phyloP scores from a whole-genome alignment of 305 asterid genomes.

The Fraxinus dipetala region DNA sequence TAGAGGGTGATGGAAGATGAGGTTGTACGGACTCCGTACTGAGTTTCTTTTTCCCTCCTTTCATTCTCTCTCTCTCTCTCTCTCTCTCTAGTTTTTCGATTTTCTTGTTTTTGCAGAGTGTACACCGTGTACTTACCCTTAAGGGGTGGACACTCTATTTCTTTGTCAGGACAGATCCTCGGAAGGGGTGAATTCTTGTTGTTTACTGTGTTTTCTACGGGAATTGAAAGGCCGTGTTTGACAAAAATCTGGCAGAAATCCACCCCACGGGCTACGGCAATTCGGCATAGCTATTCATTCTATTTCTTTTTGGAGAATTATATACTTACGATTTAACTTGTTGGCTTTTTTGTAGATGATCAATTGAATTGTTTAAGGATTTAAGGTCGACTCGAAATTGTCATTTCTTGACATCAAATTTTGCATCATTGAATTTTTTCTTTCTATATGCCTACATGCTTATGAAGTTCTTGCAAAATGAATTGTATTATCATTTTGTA shows the following conservation, averaged over 20 bases:
- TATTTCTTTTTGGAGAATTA: neutral
- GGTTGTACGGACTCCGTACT: slow-evolving; percentile 32
- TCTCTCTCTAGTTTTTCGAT: neutral
- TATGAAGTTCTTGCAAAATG: neutral
- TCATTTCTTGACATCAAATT: neutral
- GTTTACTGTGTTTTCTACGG: neutral
- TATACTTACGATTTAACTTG: neutral
- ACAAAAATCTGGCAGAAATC: neutral
- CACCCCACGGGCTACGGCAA: neutral
- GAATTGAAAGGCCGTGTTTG: neutral
- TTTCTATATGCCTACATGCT: neutral
- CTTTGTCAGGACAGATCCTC: neutral
- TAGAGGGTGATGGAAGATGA: slow-evolving; percentile 25
- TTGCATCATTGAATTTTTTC: too few relatives aligned
- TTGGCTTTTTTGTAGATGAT: neutral
- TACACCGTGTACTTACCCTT: neutral
- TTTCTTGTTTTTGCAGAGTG: slow-evolving; percentile 9
- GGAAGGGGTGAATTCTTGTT: neutral
- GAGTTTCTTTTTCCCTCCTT: slow-evolving; percentile 54
- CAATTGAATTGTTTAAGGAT: neutral
- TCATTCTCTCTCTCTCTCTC: slow-evolving; percentile 35
- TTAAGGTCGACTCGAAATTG: neutral
- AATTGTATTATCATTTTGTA: too few relatives aligned
- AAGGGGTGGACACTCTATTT: neutral
- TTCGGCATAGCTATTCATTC: neutral